Percentiles rank a stretch among this genome's conserved stretches.
These are phyloP conservation scores for Xylariaceae sp. DNA, from an alignment of 2,329 filamentous ascomycete genomes.

Conservation along the genomic window DNA sequence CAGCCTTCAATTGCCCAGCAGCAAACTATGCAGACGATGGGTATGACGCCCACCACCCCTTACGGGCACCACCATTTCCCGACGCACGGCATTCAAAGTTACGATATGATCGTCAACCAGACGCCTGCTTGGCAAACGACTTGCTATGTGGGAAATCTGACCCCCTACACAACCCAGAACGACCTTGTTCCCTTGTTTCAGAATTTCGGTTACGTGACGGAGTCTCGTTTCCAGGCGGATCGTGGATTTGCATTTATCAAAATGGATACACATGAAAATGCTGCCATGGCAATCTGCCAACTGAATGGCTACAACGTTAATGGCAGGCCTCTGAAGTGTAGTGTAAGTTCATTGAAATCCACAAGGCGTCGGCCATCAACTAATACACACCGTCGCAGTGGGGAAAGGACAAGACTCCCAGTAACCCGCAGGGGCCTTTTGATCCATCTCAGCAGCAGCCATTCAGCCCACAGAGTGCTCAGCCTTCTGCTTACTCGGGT, in stretches of 20 bases:
- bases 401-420: constrained; percentile 97
- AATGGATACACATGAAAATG: constrained; percentile 98
- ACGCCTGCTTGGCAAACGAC: constrained; percentile 98
- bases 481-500: constrained; percentile 67
- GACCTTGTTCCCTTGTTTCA: constrained; percentile 97
- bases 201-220: constrained; percentile 96
- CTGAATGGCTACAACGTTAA: constrained; percentile 98
- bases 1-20: constrained; percentile 98
- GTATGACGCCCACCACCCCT: constrained; percentile 93
- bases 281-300: constrained; percentile 97
- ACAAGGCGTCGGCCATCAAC: constrained; percentile 20
- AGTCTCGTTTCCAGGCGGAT: constrained; percentile 96
- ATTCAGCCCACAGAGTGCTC: constrained; percentile 70
- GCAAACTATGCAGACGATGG: constrained; percentile 94
- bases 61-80: constrained; percentile 98
- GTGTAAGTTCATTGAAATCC: constrained; percentile 61
- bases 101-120: constrained; percentile 93
- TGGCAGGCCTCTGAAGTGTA: constrained; percentile 94
- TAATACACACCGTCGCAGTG: constrained; percentile 59
- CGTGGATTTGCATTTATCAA: constrained; percentile 98
- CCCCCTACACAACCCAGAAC: constrained; percentile 93
- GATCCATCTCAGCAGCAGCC: constrained; percentile 68
- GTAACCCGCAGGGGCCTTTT: constrained; percentile 61
- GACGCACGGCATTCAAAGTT: constrained; percentile 92
- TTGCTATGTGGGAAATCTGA: constrained; percentile 95